phyloP scores from a whole-genome alignment of 768 basidiomycete genomes.

The Phlegmacium glaucopus region DNA sequence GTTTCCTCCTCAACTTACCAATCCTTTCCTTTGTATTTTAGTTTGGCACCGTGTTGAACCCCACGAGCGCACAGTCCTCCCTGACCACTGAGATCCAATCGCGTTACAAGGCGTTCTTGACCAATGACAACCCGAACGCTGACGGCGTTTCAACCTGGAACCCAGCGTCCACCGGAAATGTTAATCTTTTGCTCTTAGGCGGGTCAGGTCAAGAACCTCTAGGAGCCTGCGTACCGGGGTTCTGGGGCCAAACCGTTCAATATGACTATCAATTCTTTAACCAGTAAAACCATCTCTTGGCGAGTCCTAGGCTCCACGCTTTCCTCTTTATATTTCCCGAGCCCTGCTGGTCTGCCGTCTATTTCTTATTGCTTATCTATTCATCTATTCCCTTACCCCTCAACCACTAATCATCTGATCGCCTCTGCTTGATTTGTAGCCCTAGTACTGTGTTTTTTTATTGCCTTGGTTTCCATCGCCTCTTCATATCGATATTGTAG shows the following conservation, averaged over 20 bases:
- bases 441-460: too few species aligned
- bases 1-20: slow-evolving; percentile 1
- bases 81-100: slow-evolving; percentile 65
- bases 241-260: slow-evolving; percentile 62
- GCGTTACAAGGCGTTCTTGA: slow-evolving; percentile 65
- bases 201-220: slow-evolving; percentile 46
- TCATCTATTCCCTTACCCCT: too few species aligned
- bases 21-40: slow-evolving; percentile 15
- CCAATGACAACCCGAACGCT: slow-evolving; percentile 60
- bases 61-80: slow-evolving; percentile 51
- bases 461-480: too few species aligned
- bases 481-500: too few species aligned
- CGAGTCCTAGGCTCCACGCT: too few species aligned
- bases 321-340: too few species aligned
- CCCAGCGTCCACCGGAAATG: slow-evolving; percentile 44
- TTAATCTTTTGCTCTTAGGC: slow-evolving; percentile 61
- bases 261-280: slow-evolving; percentile 73
- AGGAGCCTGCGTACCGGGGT: slow-evolving; percentile 59
- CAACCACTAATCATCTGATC: too few species aligned
- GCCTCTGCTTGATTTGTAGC: too few species aligned
- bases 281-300: slow-evolving; percentile 25
- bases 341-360: too few species aligned
- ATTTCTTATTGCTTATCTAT: too few species aligned
- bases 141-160: slow-evolving; percentile 50
- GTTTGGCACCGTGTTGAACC: slow-evolving; percentile 57